These are phyloP conservation scores for Flaveria bidentis DNA, from an alignment of 129 eudicot genomes.

Conservation along the genomic window DNA sequence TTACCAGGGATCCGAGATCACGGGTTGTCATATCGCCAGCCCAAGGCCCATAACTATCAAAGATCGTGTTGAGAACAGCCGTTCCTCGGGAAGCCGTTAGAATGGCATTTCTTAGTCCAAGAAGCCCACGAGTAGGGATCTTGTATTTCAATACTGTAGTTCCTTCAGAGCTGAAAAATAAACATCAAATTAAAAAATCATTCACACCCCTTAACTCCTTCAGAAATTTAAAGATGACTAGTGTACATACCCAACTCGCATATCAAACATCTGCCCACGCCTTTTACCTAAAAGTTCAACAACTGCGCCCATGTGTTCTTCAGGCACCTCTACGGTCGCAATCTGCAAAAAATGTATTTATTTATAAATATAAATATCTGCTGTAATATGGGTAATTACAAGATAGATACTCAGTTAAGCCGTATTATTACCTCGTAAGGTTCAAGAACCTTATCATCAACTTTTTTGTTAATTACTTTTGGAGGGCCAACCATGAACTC, in stretches of 20 bases:
- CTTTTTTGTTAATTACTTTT: constrained; percentile 80
- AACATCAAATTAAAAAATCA: neutral
- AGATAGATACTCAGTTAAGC: neutral
- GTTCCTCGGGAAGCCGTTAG: constrained; percentile 94
- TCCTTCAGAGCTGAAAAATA: constrained; percentile 62
- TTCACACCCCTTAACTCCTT: neutral
- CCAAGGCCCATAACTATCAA: constrained; percentile 92
- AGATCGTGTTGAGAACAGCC: constrained; percentile 86
- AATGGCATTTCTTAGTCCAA: constrained; percentile 82
- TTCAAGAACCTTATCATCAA: constrained; percentile 67
- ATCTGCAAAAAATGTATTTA: constrained; percentile 42
- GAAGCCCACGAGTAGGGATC: constrained; percentile 96
- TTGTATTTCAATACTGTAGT: constrained; percentile 77
- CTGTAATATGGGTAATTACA: neutral
- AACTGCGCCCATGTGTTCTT: constrained; percentile 75
- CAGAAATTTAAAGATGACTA: neutral
- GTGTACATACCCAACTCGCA: constrained; percentile 72
- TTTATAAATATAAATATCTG: neutral
- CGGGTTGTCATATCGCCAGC: constrained; percentile 92
- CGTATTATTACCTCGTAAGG: constrained; percentile 74
- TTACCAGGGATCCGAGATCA: constrained; percentile 94
- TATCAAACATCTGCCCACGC: constrained; percentile 92
- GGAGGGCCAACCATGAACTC: constrained; percentile 99
- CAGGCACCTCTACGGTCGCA: constrained; percentile 92
- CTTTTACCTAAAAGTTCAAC: constrained; percentile 95